These are phyloP conservation scores for Phycomyces nitens DNA, from an alignment of 192 early-diverging fungal species.

Conservation along the genomic window DNA sequence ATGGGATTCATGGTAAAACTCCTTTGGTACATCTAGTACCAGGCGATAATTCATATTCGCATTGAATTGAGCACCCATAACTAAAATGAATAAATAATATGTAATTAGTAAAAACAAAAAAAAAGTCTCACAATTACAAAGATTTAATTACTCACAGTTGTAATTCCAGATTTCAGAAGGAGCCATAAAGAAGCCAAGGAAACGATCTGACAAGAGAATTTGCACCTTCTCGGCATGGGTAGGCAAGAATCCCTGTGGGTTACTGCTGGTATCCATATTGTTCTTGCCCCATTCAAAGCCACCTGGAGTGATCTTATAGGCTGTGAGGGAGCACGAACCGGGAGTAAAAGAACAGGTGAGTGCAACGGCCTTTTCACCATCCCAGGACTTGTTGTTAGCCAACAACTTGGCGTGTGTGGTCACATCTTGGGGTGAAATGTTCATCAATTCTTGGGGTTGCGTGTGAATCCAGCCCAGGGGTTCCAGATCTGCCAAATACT, in stretches of 20 bases:
- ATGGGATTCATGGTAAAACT: slow-evolving; percentile 96
- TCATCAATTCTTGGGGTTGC: slow-evolving; percentile 88
- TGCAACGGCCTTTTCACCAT: slow-evolving; percentile 89
- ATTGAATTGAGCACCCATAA: slow-evolving; percentile 93
- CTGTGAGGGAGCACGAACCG: slow-evolving; percentile 92
- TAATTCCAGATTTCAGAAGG: slow-evolving; percentile 98
- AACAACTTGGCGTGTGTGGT: slow-evolving; percentile 88
- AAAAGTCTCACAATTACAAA: background rate
- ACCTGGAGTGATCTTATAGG: slow-evolving; percentile 92
- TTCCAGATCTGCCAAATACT: slow-evolving; percentile 88
- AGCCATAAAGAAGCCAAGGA: slow-evolving; percentile 98
- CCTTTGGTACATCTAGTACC: slow-evolving; percentile 88
- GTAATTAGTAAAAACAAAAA: background rate
- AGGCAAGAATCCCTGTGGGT: slow-evolving; percentile 84
- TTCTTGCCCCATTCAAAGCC: slow-evolving; percentile 97
- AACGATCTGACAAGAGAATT: slow-evolving; percentile 92
- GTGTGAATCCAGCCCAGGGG: slow-evolving; percentile 98
- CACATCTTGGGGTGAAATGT: slow-evolving; percentile 88
- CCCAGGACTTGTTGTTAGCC: slow-evolving; percentile 86
- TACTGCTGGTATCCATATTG: slow-evolving; percentile 84
- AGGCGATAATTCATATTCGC: slow-evolving; percentile 91
- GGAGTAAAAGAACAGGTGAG: slow-evolving; percentile 98
- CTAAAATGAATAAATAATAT: too few relatives aligned
- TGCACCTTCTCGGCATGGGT: slow-evolving; percentile 95
- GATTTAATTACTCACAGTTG: slow-evolving; percentile 30